Evolutionary conservation across 768 basidiomycete genomes (phyloP).

Genomic region (Boletus vermiculosoides): DNA sequence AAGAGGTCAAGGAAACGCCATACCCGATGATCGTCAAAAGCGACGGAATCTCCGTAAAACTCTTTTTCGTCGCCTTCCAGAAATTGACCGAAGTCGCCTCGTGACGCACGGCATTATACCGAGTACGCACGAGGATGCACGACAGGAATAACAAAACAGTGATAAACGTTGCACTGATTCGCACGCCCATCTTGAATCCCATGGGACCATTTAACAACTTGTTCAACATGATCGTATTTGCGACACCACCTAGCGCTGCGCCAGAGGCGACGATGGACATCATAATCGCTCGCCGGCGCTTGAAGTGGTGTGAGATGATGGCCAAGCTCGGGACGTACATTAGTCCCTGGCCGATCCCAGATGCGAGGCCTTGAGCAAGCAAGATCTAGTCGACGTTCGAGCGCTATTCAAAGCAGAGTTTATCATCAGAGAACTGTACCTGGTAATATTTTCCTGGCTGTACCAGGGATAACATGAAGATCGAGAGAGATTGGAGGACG

Average conservation of each 20-base stretch:
- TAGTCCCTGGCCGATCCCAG: conserved; percentile 43
- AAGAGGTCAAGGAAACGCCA: neutral
- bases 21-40: conserved; percentile 27
- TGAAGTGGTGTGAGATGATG: conserved; percentile 47
- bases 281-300: conserved; percentile 38
- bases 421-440: conserved; percentile 14
- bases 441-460: conserved; percentile 37
- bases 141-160: conserved; percentile 37
- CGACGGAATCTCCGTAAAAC: conserved; percentile 24
- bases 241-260: conserved; percentile 51
- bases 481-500: conserved; percentile 26
- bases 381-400: conserved; percentile 31
- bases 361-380: conserved; percentile 43
- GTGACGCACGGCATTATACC: conserved; percentile 15
- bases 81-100: conserved; percentile 1
- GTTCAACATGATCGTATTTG: conserved; percentile 65
- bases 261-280: conserved; percentile 48
- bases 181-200: conserved; percentile 44
- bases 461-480: conserved; percentile 40
- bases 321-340: conserved; percentile 45
- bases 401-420: neutral
- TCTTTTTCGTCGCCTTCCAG: conserved; percentile 23
- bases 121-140: conserved; percentile 38
- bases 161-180: conserved; percentile 41
- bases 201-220: conserved; percentile 37